Evolutionary conservation across 2,329 filamentous ascomycete genomes (phyloP).

Genomic region (Cladosporium sp.): DNA sequence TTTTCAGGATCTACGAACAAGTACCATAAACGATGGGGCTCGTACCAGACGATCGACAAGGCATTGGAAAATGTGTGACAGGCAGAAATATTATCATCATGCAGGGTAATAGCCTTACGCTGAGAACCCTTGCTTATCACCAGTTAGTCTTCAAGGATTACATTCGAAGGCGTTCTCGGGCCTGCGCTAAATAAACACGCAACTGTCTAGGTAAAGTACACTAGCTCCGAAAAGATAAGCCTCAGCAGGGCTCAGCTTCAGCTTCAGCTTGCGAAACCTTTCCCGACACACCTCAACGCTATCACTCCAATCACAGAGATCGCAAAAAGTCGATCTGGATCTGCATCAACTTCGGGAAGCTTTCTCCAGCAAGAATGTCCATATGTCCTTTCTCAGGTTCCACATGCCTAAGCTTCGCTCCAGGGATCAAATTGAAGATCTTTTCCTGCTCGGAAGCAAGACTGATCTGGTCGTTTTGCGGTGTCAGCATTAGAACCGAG

Average conservation of each 20-base stretch:
- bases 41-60: background rate
- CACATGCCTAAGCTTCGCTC: constrained; percentile 13
- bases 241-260: no score
- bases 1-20: no score
- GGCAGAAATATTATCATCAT: background rate
- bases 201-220: background rate
- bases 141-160: background rate
- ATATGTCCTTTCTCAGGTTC: constrained; percentile 18
- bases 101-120: background rate
- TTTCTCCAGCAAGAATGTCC: constrained; percentile 18
- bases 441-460: constrained; percentile 16
- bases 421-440: constrained; percentile 1
- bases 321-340: constrained; percentile 7
- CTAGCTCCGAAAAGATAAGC: background rate
- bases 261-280: background rate
- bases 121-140: background rate
- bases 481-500: constrained; percentile 14
- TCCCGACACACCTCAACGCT: background rate
- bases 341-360: background rate
- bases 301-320: background rate
- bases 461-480: constrained; percentile 19
- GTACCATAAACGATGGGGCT: background rate
- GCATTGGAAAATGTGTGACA: background rate
- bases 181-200: background rate
- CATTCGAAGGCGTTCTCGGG: background rate